Evolutionary conservation across 2,329 filamentous ascomycete species (phyloP), one percentile per base, ranked within the genome.

Genomic region (Fusarium gaditjirri): DNA sequence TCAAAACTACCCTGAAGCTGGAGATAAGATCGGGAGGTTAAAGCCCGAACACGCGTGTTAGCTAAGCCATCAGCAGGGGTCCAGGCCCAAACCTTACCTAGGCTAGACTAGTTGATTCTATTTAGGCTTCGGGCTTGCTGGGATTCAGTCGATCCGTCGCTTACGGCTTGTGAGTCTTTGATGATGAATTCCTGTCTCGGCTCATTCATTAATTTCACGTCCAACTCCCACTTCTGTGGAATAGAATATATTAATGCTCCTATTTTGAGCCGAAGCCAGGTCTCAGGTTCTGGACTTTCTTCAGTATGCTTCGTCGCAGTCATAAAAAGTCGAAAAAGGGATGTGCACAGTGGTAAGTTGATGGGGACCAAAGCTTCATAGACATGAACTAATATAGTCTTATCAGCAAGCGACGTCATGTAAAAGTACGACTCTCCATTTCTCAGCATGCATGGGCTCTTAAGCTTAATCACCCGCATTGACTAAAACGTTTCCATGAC

Each of bases 311-410:
- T n/a, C 73, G 73, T 4, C 61, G 73, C 3, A 58, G 67, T 8
- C 73, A 75, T 5, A 75, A 70, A 44, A 75, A 75, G 36, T 75
- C 72, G 1, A 64, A 61, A 13, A 65, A 53, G 10, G 72, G 73
- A 17, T 75, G 73, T 13, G 7, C 58, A 7, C 57, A 75, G 19
- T 75, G 73, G 70, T 72, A 1, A 58, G 70, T 57, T 1, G 6
- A 23, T 4, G 14, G 8, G 3, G 11, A 33, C 1, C 2, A 12
- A 23, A 11, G 3, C 4, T 23, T 2, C 8, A 4, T 5, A 4
- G 8, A 4, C 8, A 4, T 16, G 5, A 25, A 21, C 44, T 71
- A 5, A 72, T 16, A 2, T 10, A 8, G 3, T 6, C 12, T 3
- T 5, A 6, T 10, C 2, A 72, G 70, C 46, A 75, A 75, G 11